A percentile compares a stretch with the other conserved stretches of the same genome.
These are phyloP conservation scores for Pogostemon cablin DNA, from an alignment of 257 asterid genomes.

Conservation along the genomic window DNA sequence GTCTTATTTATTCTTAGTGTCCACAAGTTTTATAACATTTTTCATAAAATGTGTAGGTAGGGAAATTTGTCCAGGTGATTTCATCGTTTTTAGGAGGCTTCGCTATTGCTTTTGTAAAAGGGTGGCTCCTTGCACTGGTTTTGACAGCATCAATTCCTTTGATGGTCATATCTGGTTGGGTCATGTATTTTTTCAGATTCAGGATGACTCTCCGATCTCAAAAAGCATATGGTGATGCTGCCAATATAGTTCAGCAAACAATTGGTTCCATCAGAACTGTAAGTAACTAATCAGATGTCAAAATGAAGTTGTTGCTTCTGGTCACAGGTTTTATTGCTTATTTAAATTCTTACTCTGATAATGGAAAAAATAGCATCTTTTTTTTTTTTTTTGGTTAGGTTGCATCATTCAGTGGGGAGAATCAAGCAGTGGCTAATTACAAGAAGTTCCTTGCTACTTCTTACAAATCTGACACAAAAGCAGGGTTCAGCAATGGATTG, in stretches of 20 bases:
- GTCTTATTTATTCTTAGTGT: background rate
- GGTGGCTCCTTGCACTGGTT: constrained; percentile 54
- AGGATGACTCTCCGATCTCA: constrained; percentile 35
- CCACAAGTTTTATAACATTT: background rate
- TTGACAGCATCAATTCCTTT: constrained; percentile 40
- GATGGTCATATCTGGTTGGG: constrained; percentile 33
- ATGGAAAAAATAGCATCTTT: background rate
- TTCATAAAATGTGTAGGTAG: constrained; percentile 36
- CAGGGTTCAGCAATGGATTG: constrained; percentile 39
- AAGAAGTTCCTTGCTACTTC: constrained; percentile 39
- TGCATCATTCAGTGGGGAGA: constrained; percentile 61
- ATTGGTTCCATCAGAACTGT: constrained; percentile 55
- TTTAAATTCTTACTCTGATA: background rate
- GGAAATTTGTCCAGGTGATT: constrained; percentile 44
- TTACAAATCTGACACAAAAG: constrained; percentile 39
- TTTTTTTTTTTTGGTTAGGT: constrained; percentile 31
- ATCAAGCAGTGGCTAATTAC: constrained; percentile 43
- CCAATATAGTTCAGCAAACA: constrained; percentile 48
- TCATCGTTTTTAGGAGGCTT: constrained; percentile 47
- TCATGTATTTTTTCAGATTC: constrained; percentile 29
- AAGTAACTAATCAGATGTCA: constrained; percentile 17
- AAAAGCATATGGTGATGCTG: constrained; percentile 43
- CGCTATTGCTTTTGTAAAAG: constrained; percentile 43
- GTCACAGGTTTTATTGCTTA: background rate
- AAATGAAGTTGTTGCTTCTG: background rate